Evolutionary conservation across 139 green algal genomes (phyloP), one percentile per base, ranked within the genome.

Genomic region (Haematococcus lacustris): DNA sequence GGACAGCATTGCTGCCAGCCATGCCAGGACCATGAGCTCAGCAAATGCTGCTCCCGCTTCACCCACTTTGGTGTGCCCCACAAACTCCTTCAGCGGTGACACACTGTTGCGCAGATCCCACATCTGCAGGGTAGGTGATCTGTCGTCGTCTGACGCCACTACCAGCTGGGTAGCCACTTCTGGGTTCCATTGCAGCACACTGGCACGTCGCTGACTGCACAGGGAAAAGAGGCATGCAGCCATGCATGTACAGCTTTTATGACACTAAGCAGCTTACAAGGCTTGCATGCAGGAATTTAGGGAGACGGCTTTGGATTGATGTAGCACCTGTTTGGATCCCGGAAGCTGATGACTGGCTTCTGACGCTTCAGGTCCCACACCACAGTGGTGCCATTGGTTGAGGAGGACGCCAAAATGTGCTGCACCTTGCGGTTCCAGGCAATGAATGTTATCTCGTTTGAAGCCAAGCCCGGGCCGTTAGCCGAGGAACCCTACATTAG

Each of bases 351-450:
- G 1, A 98, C 91, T 4, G 93, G 91, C 72, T 88, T 87, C 78
- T 97, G 88, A 72, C 92, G 91, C 71, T 96, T 97, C 2, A 98
- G 78, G 84, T 99, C 95, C 91, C 91, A 98, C 23, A 98, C 89
- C 26, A 96, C 89, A 13, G 90, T 93, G 13, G 77, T 83, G 35
- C 88, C 87, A 32, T 79, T 86, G 25, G 71, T 78, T 34, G 76
- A 88, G 65, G 82, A 89, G 34, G 90, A 93, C 5, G 91, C 95
- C 67, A 98, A 78, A 71, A 99, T 98, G 78, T 98, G 92, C 74
- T 95, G 89, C 53, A 98, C 94, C 77, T 96, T 97, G 63, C 72
- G 73, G 82, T 98, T 98, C 95, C 95, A 99, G 0, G 86, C 77
- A 13, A 98, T 81, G 74, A 83, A 87, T 0, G 89, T 91, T 47